Base-by-base conservation (phyloP, 768 basidiomycete genomes). In the Tylopilus intermedius region DNA sequence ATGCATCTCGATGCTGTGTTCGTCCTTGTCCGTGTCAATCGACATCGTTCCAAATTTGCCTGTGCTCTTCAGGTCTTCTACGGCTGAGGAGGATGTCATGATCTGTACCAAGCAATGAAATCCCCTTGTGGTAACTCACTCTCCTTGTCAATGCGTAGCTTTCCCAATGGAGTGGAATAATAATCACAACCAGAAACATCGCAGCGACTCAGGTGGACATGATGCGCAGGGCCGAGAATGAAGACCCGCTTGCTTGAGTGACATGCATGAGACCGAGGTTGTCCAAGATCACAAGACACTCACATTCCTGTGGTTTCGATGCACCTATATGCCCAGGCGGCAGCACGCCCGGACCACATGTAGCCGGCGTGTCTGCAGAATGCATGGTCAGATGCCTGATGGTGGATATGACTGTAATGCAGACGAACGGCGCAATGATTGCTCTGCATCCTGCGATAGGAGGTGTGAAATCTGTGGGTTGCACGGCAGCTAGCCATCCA, bases 1-100 rank as follows among this genome's bases (percentile, higher is more conserved):
- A 62, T 98, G 94, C 91, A 99, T 94, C 73, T 99, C 96, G 50
- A 99, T 82, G 64, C 91, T 94, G 67, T 99, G 96, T 63, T 99
- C 96, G 27, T 86, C 90, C 69, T 94, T 93, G 64, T 99, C 96
- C 2, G 82, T 83, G 2, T 72, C 61, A 2, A 77, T 58, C 15
- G 71, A 72, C 81, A 99, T 84, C 9, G 76, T 71, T 35, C 79
- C 76, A 60, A 98, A 98, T 49, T 82, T 71, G 4, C 54, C 57
- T 1, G 54, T 58, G 45, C 13, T 38, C 46, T 56, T 59, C 32
- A 61, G 46, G 45, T 40, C 45, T 29, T 47, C 45, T 49, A 64
- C 56, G 18, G 26, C 66, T 68, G 35, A 30, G 15, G 41, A 47
- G 22, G 45, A 0, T 5, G 40, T 67, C 47, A 58, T 8, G 8